Percentiles rank a stretch among this genome's conserved stretches.
Evolutionary conservation across 2,329 filamentous ascomycete species (phyloP).

Genomic region (Podosphaera xanthii): DNA sequence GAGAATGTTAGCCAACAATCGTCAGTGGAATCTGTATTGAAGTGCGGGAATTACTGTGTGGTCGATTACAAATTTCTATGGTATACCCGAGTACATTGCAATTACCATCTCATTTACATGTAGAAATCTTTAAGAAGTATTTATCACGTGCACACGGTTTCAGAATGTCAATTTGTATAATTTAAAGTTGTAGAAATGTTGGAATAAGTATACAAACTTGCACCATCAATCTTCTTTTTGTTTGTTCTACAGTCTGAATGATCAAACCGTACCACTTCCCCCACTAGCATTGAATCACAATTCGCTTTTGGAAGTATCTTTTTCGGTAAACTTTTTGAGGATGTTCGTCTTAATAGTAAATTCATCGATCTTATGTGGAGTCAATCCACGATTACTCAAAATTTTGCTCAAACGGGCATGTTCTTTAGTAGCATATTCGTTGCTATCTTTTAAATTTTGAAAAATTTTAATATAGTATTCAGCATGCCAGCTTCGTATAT

Average conservation of each 20-base stretch:
- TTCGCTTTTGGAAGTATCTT: constrained; percentile 23
- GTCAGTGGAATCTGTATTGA: too few relatives aligned
- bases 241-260: neutral
- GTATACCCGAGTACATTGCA: too few relatives aligned
- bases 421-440: constrained; percentile 69
- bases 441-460: constrained; percentile 58
- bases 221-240: too few relatives aligned
- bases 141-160: too few relatives aligned
- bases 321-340: constrained; percentile 49
- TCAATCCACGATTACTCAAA: constrained; percentile 66
- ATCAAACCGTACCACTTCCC: constrained; percentile 2
- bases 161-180: too few relatives aligned
- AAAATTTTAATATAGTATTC: constrained; percentile 89
- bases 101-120: too few relatives aligned
- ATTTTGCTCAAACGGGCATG: constrained; percentile 56
- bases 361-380: constrained; percentile 72
- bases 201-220: too few relatives aligned
- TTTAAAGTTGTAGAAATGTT: too few relatives aligned
- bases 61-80: too few relatives aligned
- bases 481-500: constrained; percentile 50
- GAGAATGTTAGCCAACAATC: too few relatives aligned
- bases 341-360: constrained; percentile 73
- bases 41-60: too few relatives aligned
- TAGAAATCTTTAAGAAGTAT: too few relatives aligned
- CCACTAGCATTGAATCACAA: constrained; percentile 1